phyloP scores from a whole-genome alignment of 257 asterid genomes.

The Leonotis leonurus region DNA sequence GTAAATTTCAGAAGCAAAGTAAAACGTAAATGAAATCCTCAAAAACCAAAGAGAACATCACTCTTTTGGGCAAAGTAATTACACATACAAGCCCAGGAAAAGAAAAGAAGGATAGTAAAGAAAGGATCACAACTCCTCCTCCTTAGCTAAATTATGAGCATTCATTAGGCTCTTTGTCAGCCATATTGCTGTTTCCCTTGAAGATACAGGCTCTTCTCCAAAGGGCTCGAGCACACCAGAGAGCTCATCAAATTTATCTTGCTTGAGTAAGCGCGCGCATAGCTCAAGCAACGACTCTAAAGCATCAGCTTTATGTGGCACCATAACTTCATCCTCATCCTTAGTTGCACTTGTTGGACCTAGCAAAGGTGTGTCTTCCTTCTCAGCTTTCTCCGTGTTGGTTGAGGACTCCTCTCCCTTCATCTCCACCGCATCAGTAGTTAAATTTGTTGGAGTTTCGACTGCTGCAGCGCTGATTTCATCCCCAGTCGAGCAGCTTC shows the following conservation, averaged over 20 bases:
- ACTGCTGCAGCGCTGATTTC: too few species aligned
- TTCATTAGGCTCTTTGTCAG: constrained; percentile 71
- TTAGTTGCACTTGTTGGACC: constrained; percentile 23
- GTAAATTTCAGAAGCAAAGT: too few species aligned
- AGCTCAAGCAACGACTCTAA: constrained; percentile 87
- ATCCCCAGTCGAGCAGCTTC: constrained; percentile 2
- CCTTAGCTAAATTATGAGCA: constrained; percentile 51
- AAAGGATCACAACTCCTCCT: constrained; percentile 2
- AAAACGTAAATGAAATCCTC: constrained; percentile 11
- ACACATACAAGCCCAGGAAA: constrained; percentile 12
- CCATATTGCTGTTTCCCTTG: constrained; percentile 96
- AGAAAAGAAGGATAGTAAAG: neutral
- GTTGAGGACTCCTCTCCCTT: constrained; percentile 13
- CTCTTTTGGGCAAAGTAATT: constrained; percentile 14
- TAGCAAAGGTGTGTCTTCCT: constrained; percentile 19
- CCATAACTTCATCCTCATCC: constrained; percentile 30
- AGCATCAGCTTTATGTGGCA: constrained; percentile 72
- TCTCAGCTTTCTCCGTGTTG: constrained; percentile 16
- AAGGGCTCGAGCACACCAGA: constrained; percentile 81
- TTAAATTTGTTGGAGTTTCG: neutral
- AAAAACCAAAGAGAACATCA: constrained; percentile 9
- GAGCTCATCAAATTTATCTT: constrained; percentile 83
- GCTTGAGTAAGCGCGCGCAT: constrained; percentile 76
- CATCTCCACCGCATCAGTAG: constrained; percentile 16
- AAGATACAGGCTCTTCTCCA: constrained; percentile 75